Conservation (phyloP, 192 early-diverging fungal species). For the Backusella mclennaniae region DNA sequence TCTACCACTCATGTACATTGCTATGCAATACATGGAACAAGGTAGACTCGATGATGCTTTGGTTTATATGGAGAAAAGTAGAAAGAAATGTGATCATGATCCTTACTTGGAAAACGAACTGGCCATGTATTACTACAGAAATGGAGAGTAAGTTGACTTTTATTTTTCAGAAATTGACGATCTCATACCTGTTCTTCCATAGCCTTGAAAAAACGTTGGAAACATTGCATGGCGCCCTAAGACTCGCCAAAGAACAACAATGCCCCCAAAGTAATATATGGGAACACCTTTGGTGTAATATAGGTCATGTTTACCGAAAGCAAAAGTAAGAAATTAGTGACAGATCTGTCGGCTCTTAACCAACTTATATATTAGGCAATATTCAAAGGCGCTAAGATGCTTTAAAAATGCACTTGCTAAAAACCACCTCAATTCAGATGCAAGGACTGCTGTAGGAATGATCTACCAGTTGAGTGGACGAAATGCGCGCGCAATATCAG, state of each 20-base stretch:
- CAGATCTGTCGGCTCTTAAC: neutral
- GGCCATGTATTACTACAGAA: constrained; percentile 57
- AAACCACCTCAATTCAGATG: constrained; percentile 43
- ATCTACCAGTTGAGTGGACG: constrained; percentile 57
- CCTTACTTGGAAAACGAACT: constrained; percentile 73
- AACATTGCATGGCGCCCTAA: constrained; percentile 52
- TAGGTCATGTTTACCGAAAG: constrained; percentile 64
- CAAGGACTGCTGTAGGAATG: constrained; percentile 49
- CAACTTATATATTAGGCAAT: constrained; percentile 32
- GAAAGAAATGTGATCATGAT: constrained; percentile 55
- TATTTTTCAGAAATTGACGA: too few relatives aligned
- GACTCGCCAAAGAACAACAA: constrained; percentile 46
- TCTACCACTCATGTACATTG: constrained; percentile 70
- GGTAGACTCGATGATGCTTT: constrained; percentile 57
- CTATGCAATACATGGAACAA: constrained; percentile 69
- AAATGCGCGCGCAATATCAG: constrained; percentile 47
- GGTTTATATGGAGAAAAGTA: constrained; percentile 56
- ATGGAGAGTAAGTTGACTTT: constrained; percentile 41
- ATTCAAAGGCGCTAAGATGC: constrained; percentile 35
- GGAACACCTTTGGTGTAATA: constrained; percentile 64
- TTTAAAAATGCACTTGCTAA: constrained; percentile 40
- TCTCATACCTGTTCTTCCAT: neutral
- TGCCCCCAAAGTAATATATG: constrained; percentile 45
- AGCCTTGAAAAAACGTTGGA: constrained; percentile 56
- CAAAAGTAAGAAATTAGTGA: constrained; percentile 17